Evolutionary conservation across 192 early-diverging fungal species (phyloP), one percentile per base, ranked within the genome.

Genomic region (Umbelopsis isabellina): DNA sequence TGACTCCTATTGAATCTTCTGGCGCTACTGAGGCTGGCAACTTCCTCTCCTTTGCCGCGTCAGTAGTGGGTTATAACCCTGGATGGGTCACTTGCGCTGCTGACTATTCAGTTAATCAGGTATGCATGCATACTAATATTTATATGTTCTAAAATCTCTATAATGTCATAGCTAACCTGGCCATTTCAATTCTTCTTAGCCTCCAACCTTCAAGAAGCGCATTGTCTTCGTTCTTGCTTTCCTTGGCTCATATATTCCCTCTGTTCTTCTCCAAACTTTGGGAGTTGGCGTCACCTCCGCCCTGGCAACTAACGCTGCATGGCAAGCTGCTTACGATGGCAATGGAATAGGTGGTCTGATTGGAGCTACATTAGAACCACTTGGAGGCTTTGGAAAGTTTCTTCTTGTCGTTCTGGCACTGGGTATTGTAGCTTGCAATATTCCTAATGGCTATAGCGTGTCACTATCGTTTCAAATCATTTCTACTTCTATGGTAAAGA

Each of bases 391-490:
- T 27, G 65, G 66, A 46, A 67, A 67, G 22, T 74, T 74, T 27
- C 46, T 74, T 23, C 22, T 74, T 16, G 46, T 74, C 65, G 51
- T 74, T 5, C 51, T 74, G 33, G 66, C 73, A 21, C 21, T 74
- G 25, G 48, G 49, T 25, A 53, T 67, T 16, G 46, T 74, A 13
- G 66, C 73, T 30, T 66, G 65, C 73, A 74, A 74, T 49, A 58
- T 74, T 10, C 67, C 73, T 3, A 74, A 74, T 67, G 65, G 58
- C 23, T 74, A 74, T 58, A 66, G 58, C 23, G 73, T 65, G 33
- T 68, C 67, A 20, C 37, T 74, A 44, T 74, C 73, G 4, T 47
- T 74, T 49, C 65, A 66, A 49, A 64, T 49, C 5, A 52, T 74
- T 12, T 58, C 58, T 2, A 51, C 48, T 1, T 45, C 58, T 13